Base-by-base conservation (phyloP, 2,329 filamentous ascomycete species). In the Ophiocordyceps camponoti-saundersi region DNA sequence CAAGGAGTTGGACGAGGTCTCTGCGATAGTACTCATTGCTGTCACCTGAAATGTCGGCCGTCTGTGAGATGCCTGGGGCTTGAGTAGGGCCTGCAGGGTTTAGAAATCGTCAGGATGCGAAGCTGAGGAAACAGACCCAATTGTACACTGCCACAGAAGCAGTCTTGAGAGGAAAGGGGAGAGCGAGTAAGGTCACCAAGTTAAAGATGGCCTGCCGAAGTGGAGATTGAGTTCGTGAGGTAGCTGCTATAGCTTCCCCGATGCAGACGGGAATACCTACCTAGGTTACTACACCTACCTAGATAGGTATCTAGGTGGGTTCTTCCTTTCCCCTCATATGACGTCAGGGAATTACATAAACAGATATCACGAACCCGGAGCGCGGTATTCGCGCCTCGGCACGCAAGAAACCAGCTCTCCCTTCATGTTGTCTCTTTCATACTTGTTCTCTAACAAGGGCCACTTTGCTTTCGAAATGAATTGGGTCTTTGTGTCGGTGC, bases 21-120 rank as follows among this genome's bases (percentile, higher is more conserved):
- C 44, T 16, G 42, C 44, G 26, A 43, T 42, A 8, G 46, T 22
- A 32, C 42, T 42, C 46, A 49, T 49, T 29, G 22, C 34, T 39
- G 34, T 16, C 32, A 36, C 13, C 13, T 6, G 32, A 6, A 36
- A 13, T 16, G 32, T n/a, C 32, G 32, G 7, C 32, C 13, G 16
- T 18, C n/a, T 39, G 3, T 6, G 7, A 39, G 34, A 39, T 39
- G 34, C 3, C 15, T 18, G n/a, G 18, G 6, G 15, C 7, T 2
- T 15, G 15, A 7, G 6, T 8, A 39, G 16, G n/a, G 34, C 4
- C 7, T 39, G 2, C 26, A 10, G 26, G n/a, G 4, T 10, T 29
- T 29, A 6, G 26, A 29, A 10, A 29, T 29, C 26, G 26, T 29
- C 26, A 29, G 26, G 26, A 5, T 10, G 26, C 4, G 26, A 11